Base-by-base conservation (phyloP, 306 rosid species). In the Sophora flavescens region DNA sequence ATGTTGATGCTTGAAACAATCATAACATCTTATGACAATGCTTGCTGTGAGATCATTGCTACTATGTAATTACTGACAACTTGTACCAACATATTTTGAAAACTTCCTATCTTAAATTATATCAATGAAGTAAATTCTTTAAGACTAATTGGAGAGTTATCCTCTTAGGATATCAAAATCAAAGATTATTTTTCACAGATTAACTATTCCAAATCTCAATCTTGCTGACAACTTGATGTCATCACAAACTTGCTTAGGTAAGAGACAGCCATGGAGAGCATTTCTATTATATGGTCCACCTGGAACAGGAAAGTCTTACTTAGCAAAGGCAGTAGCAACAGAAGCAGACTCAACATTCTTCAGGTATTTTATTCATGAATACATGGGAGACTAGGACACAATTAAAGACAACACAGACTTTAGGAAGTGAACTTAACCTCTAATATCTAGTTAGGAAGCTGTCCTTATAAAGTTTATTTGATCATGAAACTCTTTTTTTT, bases 241-340 rank as follows among this genome's bases (percentile, higher is more conserved):
- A 67, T 79, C 73, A 56, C 33, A 53, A 53, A 35, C 39, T 48
- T 15, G 51, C 68, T 41, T 58, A 91, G 97, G 97, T 33, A 91
- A 91, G 85, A 87, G 93, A 85, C 84, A 81, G 62, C 97, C 97
- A 1, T 91, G 97, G 97, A 86, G 97, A 77, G 97, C 93, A 54
- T 89, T 91, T 83, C 75, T 91, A 8, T 80, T 91, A 39, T 91
- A 91, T 69, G 97, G 97, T 64, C 97, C 93, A 42, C 97, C 97
- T 59, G 97, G 97, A 82, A 91, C 97, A 53, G 97, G 97, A 50
- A 91, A 91, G 79, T 91, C 97, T 11, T 91, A 89, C 81, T 81
- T 91, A 79, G 97, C 97, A 51, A 91, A 91, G 88, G 97, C 97
- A 39, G 97, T 91, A 78, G 97, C 97, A 54, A 91, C 96, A 3